Conservation (phyloP, 2,329 filamentous ascomycete genomes). For the Pestalotiopsis sp. region DNA sequence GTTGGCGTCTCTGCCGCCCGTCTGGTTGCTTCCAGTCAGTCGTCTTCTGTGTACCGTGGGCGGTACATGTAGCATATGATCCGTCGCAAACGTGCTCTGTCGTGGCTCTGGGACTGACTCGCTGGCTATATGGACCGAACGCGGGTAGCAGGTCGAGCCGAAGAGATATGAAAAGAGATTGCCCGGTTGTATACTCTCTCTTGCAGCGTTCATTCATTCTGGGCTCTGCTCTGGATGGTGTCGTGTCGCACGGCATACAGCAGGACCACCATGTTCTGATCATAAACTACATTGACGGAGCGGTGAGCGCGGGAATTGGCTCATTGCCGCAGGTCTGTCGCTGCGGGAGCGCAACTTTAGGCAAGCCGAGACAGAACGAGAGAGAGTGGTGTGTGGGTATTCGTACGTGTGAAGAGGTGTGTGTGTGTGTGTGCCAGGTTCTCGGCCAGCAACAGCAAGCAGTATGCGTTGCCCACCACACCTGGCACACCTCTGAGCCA, state of each 20-base stretch:
- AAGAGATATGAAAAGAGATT: not conserved
- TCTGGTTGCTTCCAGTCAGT: not conserved
- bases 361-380: slow-evolving; percentile 4
- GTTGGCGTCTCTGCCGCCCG: not conserved
- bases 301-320: slow-evolving; percentile 4
- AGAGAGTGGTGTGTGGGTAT: no score
- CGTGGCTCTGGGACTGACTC: not conserved
- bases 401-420: no score
- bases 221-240: not conserved
- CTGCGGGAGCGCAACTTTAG: slow-evolving; percentile 5
- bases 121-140: not conserved
- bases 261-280: not conserved
- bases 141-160: not conserved
- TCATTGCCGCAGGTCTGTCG: not conserved
- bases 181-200: not conserved
- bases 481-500: not conserved
- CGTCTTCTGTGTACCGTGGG: not conserved
- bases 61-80: not conserved
- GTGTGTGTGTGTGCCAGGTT: not conserved
- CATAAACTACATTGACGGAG: not conserved
- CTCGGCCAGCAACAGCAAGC: not conserved
- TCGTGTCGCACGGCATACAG: not conserved
- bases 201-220: not conserved
- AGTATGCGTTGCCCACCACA: not conserved
- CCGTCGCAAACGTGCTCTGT: not conserved